Conservation (phyloP, 805 yeast genomes). For the Vanderwaltozyma polyspora region DNA sequence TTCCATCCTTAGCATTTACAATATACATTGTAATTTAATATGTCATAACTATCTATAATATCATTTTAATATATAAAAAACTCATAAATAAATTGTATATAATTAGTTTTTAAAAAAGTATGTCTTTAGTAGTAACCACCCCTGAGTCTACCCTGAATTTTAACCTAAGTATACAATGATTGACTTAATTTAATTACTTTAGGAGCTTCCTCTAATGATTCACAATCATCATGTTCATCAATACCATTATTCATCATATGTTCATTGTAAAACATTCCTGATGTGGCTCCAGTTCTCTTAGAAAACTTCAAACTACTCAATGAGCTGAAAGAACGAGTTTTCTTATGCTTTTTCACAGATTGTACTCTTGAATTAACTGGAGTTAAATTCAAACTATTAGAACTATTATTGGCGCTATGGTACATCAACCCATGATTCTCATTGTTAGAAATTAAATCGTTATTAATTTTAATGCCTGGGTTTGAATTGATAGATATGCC, state of each 20-base stretch:
- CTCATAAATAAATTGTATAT: too few relatives aligned
- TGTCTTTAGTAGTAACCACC: too few relatives aligned
- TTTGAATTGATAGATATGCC: too few relatives aligned
- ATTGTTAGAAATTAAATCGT: too few relatives aligned
- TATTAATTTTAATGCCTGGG: neutral
- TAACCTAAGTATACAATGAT: slow-evolving; percentile 24
- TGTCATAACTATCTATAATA: too few relatives aligned
- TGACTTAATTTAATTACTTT: slow-evolving; percentile 19
- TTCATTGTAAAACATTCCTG: slow-evolving; percentile 15
- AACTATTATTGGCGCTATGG: slow-evolving; percentile 16
- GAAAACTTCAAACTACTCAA: slow-evolving; percentile 26
- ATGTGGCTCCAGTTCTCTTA: slow-evolving; percentile 18
- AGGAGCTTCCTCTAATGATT: slow-evolving; percentile 5
- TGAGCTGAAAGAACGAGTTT: slow-evolving; percentile 27
- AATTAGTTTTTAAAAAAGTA: too few relatives aligned
- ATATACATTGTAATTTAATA: too few relatives aligned
- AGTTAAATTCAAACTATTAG: slow-evolving; percentile 11
- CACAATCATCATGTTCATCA: slow-evolving; percentile 16
- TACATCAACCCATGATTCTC: slow-evolving; percentile 7
- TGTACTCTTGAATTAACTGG: slow-evolving; percentile 14
- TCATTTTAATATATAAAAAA: too few relatives aligned
- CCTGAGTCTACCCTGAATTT: too few relatives aligned
- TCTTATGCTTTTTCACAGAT: slow-evolving; percentile 24
- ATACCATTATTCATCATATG: slow-evolving; percentile 23
- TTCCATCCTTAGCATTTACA: too few relatives aligned